These are phyloP conservation scores for Sistotremastrum niveocremeum DNA, from an alignment of 768 basidiomycete genomes.

Conservation along the genomic window DNA sequence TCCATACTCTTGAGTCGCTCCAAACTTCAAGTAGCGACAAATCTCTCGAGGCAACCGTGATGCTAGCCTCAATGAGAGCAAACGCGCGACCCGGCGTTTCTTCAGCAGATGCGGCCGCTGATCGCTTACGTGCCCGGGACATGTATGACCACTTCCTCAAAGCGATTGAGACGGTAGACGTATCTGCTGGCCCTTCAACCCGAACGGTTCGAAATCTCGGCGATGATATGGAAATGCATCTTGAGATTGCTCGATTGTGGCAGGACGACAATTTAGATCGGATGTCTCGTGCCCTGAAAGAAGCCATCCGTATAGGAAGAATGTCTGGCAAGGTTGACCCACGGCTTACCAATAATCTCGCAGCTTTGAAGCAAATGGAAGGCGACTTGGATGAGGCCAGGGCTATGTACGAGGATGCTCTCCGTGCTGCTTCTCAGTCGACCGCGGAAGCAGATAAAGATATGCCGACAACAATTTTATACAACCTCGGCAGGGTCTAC, in stretches of 20 bases:
- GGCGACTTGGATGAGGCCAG: constrained; percentile 43
- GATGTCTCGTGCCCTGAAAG: constrained; percentile 56
- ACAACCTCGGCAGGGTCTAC: constrained; percentile 85
- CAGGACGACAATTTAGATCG: constrained; percentile 67
- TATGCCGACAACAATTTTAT: constrained; percentile 71
- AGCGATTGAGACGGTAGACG: constrained; percentile 50
- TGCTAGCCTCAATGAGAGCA: constrained; percentile 83
- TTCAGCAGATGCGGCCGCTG: constrained; percentile 54
- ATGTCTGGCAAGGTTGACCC: constrained; percentile 37
- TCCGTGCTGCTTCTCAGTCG: constrained; percentile 40
- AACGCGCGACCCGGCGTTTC: constrained; percentile 71
- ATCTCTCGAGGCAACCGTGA: constrained; percentile 72
- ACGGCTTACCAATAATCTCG: constrained; percentile 70
- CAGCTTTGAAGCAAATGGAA: constrained; percentile 59
- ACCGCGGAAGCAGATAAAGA: constrained; percentile 41
- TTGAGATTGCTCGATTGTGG: constrained; percentile 87
- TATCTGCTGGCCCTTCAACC: constrained; percentile 25
- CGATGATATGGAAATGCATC: constrained; percentile 76
- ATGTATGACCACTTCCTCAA: constrained; percentile 67
- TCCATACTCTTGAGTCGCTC: constrained; percentile 71
- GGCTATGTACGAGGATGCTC: constrained; percentile 57
- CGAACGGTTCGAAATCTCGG: constrained; percentile 37
- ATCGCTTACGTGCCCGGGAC: constrained; percentile 62
- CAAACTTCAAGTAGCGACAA: constrained; percentile 50
- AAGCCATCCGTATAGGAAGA: constrained; percentile 56